phyloP scores from a whole-genome alignment of 2,329 filamentous ascomycete genomes.

The Raffaelea ambrosiae region DNA sequence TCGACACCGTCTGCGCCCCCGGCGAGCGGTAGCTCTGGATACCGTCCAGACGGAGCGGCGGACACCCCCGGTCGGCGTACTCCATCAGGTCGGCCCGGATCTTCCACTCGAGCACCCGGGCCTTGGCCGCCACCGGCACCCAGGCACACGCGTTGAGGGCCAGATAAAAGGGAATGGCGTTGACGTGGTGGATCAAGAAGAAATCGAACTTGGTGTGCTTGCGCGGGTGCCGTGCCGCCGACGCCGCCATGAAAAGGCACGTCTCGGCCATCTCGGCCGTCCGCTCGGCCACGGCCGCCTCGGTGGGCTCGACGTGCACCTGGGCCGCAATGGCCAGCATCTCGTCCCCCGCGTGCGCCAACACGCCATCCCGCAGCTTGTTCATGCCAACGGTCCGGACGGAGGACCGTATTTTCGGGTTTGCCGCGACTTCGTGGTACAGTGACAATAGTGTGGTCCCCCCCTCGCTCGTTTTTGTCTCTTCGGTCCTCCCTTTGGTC shows the following conservation, averaged over 20 bases:
- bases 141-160: slow-evolving; percentile 53
- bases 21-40: slow-evolving; percentile 1
- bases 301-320: slow-evolving; percentile 46
- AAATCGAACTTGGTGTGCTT: slow-evolving; percentile 75
- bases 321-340: slow-evolving; percentile 53
- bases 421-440: slow-evolving; percentile 46
- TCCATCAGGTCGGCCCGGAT: slow-evolving; percentile 64
- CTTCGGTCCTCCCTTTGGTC: neutral
- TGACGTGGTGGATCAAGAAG: slow-evolving; percentile 67
- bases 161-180: slow-evolving; percentile 63
- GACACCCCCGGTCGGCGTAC: slow-evolving; percentile 61
- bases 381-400: slow-evolving; percentile 45
- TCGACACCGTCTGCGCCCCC: neutral
- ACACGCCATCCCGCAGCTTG: slow-evolving; percentile 60
- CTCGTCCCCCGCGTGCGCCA: slow-evolving; percentile 53
- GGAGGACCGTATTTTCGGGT: slow-evolving; percentile 49
- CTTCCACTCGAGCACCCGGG: slow-evolving; percentile 73
- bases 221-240: slow-evolving; percentile 52
- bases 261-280: slow-evolving; percentile 62
- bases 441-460: slow-evolving; percentile 38
- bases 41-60: slow-evolving; percentile 42
- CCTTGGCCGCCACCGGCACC: slow-evolving; percentile 52
- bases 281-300: slow-evolving; percentile 48
- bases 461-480: neutral
- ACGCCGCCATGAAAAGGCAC: slow-evolving; percentile 37